phyloP scores from a whole-genome alignment of 2,329 filamentous ascomycete species.

The Aspergillus niger region DNA sequence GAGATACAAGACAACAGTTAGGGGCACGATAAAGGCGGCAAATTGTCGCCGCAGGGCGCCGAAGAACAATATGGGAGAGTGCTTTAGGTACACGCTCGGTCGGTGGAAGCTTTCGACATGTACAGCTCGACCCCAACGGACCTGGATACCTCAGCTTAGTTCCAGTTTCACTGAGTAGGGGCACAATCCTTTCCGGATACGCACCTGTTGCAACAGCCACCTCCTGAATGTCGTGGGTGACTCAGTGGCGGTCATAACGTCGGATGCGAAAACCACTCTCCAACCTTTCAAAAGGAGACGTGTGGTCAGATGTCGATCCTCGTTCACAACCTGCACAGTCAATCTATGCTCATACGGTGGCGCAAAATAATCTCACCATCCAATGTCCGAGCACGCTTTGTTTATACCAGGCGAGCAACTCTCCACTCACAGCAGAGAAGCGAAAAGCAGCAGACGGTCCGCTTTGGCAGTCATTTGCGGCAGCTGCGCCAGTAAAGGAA shows the following conservation, averaged over 20 bases:
- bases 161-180: not conserved
- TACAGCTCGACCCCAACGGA: conserved; percentile 39
- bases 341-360: too few species aligned
- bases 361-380: conserved; percentile 25
- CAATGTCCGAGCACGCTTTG: conserved; percentile 38
- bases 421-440: conserved; percentile 30
- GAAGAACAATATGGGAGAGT: conserved; percentile 39
- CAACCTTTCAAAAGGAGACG: conserved; percentile 37
- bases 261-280: conserved; percentile 38
- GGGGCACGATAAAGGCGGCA: conserved; percentile 31
- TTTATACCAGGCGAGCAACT: conserved; percentile 41
- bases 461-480: conserved; percentile 40
- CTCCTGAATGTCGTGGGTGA: conserved; percentile 37
- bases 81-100: conserved; percentile 37
- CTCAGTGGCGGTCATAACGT: conserved; percentile 40
- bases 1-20: conserved; percentile 34
- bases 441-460: conserved; percentile 42
- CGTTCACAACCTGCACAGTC: conserved; percentile 34
- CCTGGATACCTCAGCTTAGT: not conserved
- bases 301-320: conserved; percentile 43
- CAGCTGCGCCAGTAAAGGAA: conserved; percentile 32
- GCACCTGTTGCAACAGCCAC: conserved; percentile 39
- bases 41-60: conserved; percentile 35
- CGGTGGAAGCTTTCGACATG: conserved; percentile 42
- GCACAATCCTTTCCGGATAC: not conserved